Conservation (phyloP, 73 alveolate species). For the Blepharisma japonicum region DNA sequence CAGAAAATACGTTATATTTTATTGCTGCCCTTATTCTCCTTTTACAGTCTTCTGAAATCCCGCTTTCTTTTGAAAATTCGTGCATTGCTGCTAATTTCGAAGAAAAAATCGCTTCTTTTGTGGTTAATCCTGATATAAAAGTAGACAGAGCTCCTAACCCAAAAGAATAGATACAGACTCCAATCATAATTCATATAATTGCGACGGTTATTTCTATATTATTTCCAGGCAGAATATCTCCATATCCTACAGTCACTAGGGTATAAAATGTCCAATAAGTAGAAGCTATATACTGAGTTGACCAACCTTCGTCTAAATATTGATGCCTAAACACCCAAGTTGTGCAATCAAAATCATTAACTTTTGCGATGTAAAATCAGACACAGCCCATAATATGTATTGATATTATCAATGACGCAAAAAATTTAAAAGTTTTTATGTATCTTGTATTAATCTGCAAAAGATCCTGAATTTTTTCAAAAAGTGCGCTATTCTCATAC, state of each 20-base stretch:
- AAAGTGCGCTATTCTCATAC: too few species aligned
- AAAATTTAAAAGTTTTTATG: slow-evolving; percentile 59
- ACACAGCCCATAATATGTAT: slow-evolving; percentile 81
- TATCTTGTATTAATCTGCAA: background rate
- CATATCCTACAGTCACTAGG: slow-evolving; percentile 87
- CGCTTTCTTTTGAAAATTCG: slow-evolving; percentile 45
- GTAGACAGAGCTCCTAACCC: slow-evolving; percentile 61
- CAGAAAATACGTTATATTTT: slow-evolving; percentile 34
- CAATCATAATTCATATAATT: slow-evolving; percentile 74
- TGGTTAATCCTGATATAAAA: slow-evolving; percentile 37
- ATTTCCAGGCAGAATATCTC: slow-evolving; percentile 77
- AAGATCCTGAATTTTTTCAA: too few species aligned
- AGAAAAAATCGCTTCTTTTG: slow-evolving; percentile 37
- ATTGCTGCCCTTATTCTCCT: slow-evolving; percentile 44
- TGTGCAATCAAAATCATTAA: slow-evolving; percentile 72
- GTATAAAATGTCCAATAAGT: slow-evolving; percentile 78
- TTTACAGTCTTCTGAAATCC: slow-evolving; percentile 30
- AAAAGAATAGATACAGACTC: slow-evolving; percentile 75
- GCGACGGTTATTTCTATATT: slow-evolving; percentile 57
- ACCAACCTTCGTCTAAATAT: slow-evolving; percentile 28
- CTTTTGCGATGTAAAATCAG: slow-evolving; percentile 72
- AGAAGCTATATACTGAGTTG: slow-evolving; percentile 42
- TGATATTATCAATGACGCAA: slow-evolving; percentile 54
- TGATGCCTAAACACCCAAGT: slow-evolving; percentile 81
- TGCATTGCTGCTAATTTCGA: slow-evolving; percentile 49